These are phyloP conservation scores for Cubamyces sp. DNA, from an alignment of 768 basidiomycete genomes.

Conservation along the genomic window DNA sequence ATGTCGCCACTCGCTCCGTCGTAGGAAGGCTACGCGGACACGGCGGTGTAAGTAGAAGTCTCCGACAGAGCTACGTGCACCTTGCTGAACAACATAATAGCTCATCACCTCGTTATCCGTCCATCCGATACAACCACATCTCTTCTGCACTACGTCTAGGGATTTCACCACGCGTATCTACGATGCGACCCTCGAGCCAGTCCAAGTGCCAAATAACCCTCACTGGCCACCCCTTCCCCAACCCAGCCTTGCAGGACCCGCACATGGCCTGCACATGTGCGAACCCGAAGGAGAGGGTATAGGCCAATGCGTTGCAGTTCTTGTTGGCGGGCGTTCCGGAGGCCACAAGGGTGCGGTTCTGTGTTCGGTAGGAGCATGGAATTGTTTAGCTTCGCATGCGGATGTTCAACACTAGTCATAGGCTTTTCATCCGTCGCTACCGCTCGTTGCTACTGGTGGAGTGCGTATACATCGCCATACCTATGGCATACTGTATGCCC, in stretches of 20 bases:
- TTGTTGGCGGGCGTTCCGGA: slow-evolving; percentile 73
- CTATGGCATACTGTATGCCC: neutral
- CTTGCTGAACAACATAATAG: slow-evolving; percentile 33
- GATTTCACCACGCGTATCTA: slow-evolving; percentile 76
- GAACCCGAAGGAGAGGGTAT: slow-evolving; percentile 63
- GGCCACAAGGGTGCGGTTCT: slow-evolving; percentile 75
- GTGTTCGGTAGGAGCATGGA: slow-evolving; percentile 51
- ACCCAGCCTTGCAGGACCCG: slow-evolving; percentile 64
- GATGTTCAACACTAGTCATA: slow-evolving; percentile 31
- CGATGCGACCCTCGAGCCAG: slow-evolving; percentile 50
- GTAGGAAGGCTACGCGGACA: slow-evolving; percentile 65
- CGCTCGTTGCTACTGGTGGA: slow-evolving; percentile 77
- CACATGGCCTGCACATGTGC: slow-evolving; percentile 66
- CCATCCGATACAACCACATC: slow-evolving; percentile 59
- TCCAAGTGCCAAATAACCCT: slow-evolving; percentile 50
- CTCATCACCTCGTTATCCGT: slow-evolving; percentile 70
- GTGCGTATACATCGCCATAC: slow-evolving; percentile 46
- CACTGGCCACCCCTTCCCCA: slow-evolving; percentile 56
- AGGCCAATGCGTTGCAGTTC: slow-evolving; percentile 62
- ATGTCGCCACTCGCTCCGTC: slow-evolving; percentile 45
- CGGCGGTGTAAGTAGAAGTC: slow-evolving; percentile 59
- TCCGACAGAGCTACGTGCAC: neutral
- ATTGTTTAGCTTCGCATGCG: neutral
- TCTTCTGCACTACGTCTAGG: slow-evolving; percentile 73
- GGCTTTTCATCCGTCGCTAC: slow-evolving; percentile 70